These are phyloP conservation scores for Podospora pseudopauciseta DNA, from an alignment of 495 filamentous ascomycete species.

Conservation along the genomic window DNA sequence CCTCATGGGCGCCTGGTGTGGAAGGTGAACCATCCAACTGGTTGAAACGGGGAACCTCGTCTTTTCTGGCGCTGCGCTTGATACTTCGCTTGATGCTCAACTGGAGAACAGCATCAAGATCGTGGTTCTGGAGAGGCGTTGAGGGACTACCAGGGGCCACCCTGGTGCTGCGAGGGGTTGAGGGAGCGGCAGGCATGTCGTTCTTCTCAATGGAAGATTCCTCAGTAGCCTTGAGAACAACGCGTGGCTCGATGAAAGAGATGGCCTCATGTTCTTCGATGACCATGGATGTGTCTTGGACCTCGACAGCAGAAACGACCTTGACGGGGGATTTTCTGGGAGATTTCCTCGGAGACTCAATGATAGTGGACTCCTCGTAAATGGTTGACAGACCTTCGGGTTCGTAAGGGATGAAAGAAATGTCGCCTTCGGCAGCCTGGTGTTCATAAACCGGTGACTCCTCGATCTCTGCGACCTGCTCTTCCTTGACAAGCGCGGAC, in stretches of 20 bases:
- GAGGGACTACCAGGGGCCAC: not conserved
- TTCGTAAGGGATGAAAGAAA: constrained; percentile 17
- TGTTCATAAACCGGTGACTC: constrained; percentile 2
- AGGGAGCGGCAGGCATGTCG: not conserved
- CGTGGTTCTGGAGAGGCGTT: constrained; percentile 3
- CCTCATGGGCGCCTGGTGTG: not conserved
- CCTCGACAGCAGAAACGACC: not conserved
- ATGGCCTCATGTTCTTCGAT: not conserved
- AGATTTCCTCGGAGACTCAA: constrained; percentile 6
- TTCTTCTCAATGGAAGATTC: not conserved
- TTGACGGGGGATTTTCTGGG: not conserved
- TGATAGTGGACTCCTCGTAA: constrained; percentile 24
- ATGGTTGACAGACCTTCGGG: constrained; percentile 33
- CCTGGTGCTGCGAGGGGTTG: constrained; percentile 2
- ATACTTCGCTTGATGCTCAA: not conserved
- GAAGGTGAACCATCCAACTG: not conserved
- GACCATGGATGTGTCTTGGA: not conserved
- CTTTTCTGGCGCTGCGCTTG: constrained; percentile 2
- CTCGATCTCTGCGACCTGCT: not conserved
- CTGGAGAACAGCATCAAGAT: constrained; percentile 2
- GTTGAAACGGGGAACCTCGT: not conserved
- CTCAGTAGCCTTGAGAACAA: not conserved
- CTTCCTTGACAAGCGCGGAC: not conserved
- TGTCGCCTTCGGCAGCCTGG: not conserved
- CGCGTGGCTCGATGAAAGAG: not conserved